A percentile compares a stretch with the other conserved stretches of the same genome.
Evolutionary conservation across 2,329 filamentous ascomycete genomes (phyloP).

Genomic region (Xenosphaeropsis pyriputrescens): DNA sequence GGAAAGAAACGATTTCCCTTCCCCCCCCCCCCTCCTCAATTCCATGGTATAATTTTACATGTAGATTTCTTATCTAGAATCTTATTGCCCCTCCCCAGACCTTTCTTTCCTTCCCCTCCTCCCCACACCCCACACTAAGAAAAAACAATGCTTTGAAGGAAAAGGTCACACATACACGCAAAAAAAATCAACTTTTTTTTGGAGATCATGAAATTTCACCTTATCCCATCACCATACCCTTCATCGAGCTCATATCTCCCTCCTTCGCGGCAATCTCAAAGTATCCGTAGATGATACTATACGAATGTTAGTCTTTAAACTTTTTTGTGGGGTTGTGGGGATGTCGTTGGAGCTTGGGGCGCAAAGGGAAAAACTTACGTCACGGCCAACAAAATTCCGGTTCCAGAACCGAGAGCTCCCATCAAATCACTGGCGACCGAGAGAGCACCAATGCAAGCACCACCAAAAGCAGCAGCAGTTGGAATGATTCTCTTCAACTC

Average conservation of each 20-base stretch:
- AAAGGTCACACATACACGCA: too few relatives aligned
- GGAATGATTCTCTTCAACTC: conserved; percentile 99
- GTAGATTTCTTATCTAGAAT: too few relatives aligned
- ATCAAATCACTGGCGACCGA: conserved; percentile 92
- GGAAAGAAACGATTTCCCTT: too few relatives aligned
- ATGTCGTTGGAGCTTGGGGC: neutral
- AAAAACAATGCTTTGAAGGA: too few relatives aligned
- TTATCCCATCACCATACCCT: conserved; percentile 60
- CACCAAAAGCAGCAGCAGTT: conserved; percentile 93
- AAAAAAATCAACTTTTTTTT: too few relatives aligned
- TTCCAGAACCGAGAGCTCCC: conserved; percentile 90
- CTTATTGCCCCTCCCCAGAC: too few relatives aligned
- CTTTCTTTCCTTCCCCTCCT: too few relatives aligned
- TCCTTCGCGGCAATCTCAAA: conserved; percentile 99
- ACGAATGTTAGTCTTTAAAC: conserved; percentile 20
- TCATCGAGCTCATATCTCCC: conserved; percentile 78
- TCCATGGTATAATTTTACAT: too few relatives aligned
- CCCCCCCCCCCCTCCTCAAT: too few relatives aligned
- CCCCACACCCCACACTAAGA: too few relatives aligned
- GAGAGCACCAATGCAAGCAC: conserved; percentile 95
- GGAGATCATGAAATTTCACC: conserved; percentile 2
- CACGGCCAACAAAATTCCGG: conserved; percentile 93
- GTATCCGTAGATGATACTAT: conserved; percentile 95
- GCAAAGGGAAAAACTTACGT: conserved; percentile 61
- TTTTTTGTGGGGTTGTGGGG: neutral